phyloP scores from a whole-genome alignment of 345 rosid genomes.

The Lagerstroemia speciosa region DNA sequence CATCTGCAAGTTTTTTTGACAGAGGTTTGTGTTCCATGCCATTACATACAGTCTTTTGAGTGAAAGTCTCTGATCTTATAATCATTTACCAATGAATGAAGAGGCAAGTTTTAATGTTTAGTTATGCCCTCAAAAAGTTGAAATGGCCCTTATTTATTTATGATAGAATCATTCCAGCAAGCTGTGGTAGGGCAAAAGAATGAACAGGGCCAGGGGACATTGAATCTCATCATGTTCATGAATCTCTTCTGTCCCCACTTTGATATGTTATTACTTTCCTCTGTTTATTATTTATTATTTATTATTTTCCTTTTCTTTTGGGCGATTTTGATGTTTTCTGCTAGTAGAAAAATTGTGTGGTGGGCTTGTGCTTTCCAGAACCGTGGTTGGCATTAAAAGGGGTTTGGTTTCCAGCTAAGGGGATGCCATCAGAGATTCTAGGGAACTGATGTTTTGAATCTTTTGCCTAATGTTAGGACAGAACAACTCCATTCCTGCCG shows the following conservation, averaged over 20 bases:
- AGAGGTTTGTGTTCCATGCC: background rate
- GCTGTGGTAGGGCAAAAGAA: conserved; percentile 1
- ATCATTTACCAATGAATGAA: background rate
- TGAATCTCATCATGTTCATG: background rate
- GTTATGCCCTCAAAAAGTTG: background rate
- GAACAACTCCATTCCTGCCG: background rate
- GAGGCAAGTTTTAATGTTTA: background rate
- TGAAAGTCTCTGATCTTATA: background rate
- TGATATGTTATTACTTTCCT: background rate
- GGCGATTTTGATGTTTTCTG: background rate
- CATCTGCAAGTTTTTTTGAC: background rate
- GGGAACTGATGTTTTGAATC: background rate
- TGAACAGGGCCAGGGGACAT: background rate
- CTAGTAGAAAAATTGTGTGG: background rate
- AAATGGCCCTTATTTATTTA: background rate
- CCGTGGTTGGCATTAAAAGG: conserved; percentile 15
- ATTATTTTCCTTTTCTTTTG: background rate
- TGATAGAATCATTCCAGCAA: background rate
- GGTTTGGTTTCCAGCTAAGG: conserved; percentile 9
- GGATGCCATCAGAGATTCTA: background rate
- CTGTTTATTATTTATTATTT: too few relatives aligned
- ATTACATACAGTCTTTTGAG: background rate
- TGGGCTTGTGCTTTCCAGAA: conserved; percentile 4
- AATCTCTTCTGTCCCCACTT: background rate
- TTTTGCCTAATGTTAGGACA: conserved; percentile 3